Evolutionary conservation across 106 monocot species (phyloP), one percentile per base, ranked within the genome.

Genomic region (Apostasia shenzhenica): DNA sequence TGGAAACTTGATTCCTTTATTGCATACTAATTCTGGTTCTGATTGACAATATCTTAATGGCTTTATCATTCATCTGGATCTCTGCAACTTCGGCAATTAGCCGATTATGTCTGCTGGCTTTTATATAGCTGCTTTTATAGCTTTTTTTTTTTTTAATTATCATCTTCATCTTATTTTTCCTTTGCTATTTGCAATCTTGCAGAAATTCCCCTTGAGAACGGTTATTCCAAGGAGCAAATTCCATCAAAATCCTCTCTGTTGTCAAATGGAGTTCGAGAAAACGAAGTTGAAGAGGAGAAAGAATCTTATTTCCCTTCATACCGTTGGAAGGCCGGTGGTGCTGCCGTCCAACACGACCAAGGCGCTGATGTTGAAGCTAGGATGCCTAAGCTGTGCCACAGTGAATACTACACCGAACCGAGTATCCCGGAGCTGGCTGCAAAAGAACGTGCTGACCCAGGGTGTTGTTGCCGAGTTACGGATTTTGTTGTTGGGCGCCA

Each of bases 401-500:
- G 71, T 0, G 89, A 89, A 44, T 92, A 97, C 65, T 97, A 82
- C 72, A 92, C 89, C 0, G 79, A 81, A 55, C 92, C 97, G 3
- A 59, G 72, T 4, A 73, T 97, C 61, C 80, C 84, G 48, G 97
- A 97, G 70, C 79, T 97, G 59, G 97, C 92, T 12, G 86, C 92
- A 9, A 92, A 89, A 55, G 97, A 92, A 55, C 76, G 82, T 3
- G 84, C 82, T 2, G 78, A 89, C 9, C 86, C 92, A 2, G 97
- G 97, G 3, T 97, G 78, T 68, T 85, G 86, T 54, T 57, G 81
- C 45, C 80, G 62, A 5, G 97, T 97, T 67, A 89, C 75, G 66
- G 81, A 90, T 49, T 97, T 97, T 67, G 82, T 89, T 4, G 86
- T 97, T 5, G 97, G 97, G 1, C 77, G 85, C 49, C 84, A 76